Base-by-base conservation (phyloP, 1,139 yeast genomes). In the Geotrichum reessii region DNA sequence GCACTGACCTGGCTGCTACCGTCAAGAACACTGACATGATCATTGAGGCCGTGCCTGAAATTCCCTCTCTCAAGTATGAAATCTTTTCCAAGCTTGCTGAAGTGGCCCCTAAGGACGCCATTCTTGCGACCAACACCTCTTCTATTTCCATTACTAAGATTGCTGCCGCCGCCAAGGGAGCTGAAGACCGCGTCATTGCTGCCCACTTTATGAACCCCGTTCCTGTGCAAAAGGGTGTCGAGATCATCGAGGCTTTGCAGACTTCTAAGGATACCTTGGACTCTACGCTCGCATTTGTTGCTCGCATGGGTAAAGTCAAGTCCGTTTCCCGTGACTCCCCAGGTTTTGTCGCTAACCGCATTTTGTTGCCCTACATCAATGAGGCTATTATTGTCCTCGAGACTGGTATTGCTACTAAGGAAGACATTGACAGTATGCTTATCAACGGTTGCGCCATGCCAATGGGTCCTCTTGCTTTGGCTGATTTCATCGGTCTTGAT, bases 201-300 rank as follows among this genome's bases (percentile, higher is more conserved):
- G 73, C 75, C 40, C 79, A 76, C 63, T 76, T 76, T 65, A 76
- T 76, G 78, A 76, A 76, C 67, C 79, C 79, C 4, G 79, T 76
- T 25, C 79, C 79, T 1, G 79, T 76, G 24, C 78, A 76, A 66
- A 71, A 69, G 40, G 79, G 79, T 42, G 79, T 74, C n/a, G 79
- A 76, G 67, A 69, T 76, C 62, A 76, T 76, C 59, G 64, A 70
- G 12, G 79, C 78, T 14, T 64, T 76, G 55, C 79, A 76, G 64
- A 76, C 79, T 11, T 66, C 74, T 27, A 65, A 66, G 47, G 74
- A 67, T 47, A 74, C 76, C 4, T 65, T 73, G 21, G 69, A 64
- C 17, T 61, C 67, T 11, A 70, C 77, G 3, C 61, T 72, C 50
- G 71, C 64, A 52, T 71, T 75, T 54, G 70, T 73, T 50, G 59